Percentiles rank a stretch among this genome's conserved stretches.
Conservation (phyloP, 768 basidiomycete genomes). For the Leucocoprinus birnbaumii region DNA sequence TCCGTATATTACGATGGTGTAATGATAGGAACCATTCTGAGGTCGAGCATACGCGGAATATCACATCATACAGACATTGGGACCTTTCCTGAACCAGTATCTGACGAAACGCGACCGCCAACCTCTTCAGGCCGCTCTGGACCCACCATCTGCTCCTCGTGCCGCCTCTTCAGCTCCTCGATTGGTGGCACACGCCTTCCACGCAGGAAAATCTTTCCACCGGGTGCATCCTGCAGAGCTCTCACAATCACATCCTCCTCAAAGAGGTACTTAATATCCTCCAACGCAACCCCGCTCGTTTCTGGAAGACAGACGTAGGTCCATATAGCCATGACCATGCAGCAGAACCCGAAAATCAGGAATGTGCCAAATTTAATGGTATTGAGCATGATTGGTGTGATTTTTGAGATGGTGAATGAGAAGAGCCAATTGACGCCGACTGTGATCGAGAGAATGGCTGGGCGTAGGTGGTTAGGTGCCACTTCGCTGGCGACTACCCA, state of each 20-base stretch:
- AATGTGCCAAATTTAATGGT: constrained; percentile 36
- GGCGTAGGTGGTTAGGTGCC: constrained; percentile 41
- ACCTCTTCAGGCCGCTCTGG: too few relatives aligned
- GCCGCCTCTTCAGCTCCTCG: constrained; percentile 17
- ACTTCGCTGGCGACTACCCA: constrained; percentile 43
- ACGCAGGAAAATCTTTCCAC: constrained; percentile 32
- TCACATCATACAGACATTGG: background rate
- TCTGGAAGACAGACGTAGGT: constrained; percentile 44
- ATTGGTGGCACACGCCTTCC: constrained; percentile 21
- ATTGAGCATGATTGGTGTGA: constrained; percentile 35
- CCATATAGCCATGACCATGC: constrained; percentile 39
- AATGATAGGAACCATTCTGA: too few relatives aligned
- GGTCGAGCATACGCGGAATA: too few relatives aligned
- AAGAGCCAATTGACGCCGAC: constrained; percentile 44
- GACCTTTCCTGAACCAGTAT: too few relatives aligned
- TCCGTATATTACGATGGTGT: too few relatives aligned
- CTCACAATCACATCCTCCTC: constrained; percentile 33
- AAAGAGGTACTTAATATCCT: constrained; percentile 44
- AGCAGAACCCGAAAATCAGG: constrained; percentile 38
- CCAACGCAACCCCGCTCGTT: constrained; percentile 41
- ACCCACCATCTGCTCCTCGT: background rate
- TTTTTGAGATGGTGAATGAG: constrained; percentile 41
- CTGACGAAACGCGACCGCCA: too few relatives aligned
- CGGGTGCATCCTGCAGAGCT: constrained; percentile 38
- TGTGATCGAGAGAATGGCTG: constrained; percentile 33